Percentiles rank a stretch among this genome's conserved stretches.
Evolutionary conservation across 441 rosid species (phyloP).

Genomic region (Syzygium malaccense): DNA sequence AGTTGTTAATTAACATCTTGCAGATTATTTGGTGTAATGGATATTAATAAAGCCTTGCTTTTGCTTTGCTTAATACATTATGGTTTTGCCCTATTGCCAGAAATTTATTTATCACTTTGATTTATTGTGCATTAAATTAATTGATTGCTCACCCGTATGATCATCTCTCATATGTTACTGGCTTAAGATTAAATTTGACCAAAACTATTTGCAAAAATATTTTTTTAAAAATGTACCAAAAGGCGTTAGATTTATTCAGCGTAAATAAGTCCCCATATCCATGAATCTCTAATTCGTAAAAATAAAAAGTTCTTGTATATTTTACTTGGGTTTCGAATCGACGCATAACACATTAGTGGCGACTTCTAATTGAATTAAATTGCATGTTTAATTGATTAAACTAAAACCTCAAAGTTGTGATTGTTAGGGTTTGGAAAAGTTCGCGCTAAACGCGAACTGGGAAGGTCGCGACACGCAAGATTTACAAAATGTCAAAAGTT

Average conservation of each 20-base stretch:
- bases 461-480: background rate
- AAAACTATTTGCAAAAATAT: background rate
- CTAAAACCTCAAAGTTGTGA: background rate
- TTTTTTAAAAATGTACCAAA: background rate
- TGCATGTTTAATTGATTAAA: background rate
- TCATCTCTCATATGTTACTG: background rate
- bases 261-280: background rate
- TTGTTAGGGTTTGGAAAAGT: background rate
- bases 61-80: background rate
- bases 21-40: background rate
- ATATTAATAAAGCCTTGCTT: background rate
- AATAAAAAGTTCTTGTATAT: background rate
- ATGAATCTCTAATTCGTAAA: background rate
- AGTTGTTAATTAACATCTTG: background rate
- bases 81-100: background rate
- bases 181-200: background rate
- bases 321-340: background rate
- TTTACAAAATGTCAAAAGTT: background rate
- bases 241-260: background rate
- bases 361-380: background rate
- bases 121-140: background rate
- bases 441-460: rapidly evolving
- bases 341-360: background rate
- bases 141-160: background rate
- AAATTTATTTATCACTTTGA: background rate